Evolutionary conservation across 192 early-diverging fungal species (phyloP).

Genomic region (Umbelopsis vinacea): DNA sequence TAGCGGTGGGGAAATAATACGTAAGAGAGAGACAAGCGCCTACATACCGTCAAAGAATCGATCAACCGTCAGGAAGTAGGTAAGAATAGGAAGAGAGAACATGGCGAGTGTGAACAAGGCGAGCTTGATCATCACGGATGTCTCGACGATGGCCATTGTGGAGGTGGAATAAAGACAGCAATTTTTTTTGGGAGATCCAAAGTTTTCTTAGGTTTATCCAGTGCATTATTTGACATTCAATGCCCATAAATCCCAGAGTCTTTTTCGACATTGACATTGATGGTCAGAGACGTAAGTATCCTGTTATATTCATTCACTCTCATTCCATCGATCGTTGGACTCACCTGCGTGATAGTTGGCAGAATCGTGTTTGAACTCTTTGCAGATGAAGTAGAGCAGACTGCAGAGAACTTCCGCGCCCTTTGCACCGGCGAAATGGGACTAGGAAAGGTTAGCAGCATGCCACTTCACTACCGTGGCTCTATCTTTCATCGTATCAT

Average conservation of each 20-base stretch:
- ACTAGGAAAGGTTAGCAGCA: conserved; percentile 60
- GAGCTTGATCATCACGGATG: conserved; percentile 40
- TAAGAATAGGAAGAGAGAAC: conserved; percentile 44
- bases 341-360: conserved; percentile 28
- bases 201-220: neutral
- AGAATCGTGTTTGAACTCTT: conserved; percentile 73
- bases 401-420: conserved; percentile 81
- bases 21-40: neutral
- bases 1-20: too few relatives aligned
- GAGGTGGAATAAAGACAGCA: neutral
- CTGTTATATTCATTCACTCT: too few relatives aligned
- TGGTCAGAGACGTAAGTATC: conserved; percentile 46
- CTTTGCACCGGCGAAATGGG: conserved; percentile 87
- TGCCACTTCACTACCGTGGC: conserved; percentile 82
- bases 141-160: conserved; percentile 15
- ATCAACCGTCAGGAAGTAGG: conserved; percentile 44
- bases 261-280: conserved; percentile 68
- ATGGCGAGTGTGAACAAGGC: conserved; percentile 49
- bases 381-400: conserved; percentile 64
- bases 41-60: conserved; percentile 46
- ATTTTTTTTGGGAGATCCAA: conserved; percentile 4
- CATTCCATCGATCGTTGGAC: neutral
- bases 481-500: conserved; percentile 84
- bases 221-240: conserved; percentile 5
- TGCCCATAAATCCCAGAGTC: conserved; percentile 58